Conservation (phyloP, 225 moss, liverwort and hornwort genomes). For the Pleurozium schreberi region DNA sequence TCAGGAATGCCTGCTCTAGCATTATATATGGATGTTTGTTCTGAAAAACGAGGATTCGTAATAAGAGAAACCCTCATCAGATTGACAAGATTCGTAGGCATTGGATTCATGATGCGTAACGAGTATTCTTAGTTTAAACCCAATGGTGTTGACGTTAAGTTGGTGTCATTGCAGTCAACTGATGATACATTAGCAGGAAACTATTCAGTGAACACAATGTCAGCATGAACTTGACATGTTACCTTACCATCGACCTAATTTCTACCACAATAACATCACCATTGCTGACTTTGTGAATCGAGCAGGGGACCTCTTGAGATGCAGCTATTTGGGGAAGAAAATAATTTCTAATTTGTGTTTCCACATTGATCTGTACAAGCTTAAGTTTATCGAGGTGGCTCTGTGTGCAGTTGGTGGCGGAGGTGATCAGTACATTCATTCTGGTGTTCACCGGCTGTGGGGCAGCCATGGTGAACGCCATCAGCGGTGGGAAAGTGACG, state of each 20-base stretch:
- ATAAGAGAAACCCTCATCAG: neutral
- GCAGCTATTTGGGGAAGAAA: neutral
- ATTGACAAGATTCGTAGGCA: neutral
- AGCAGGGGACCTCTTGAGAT: neutral
- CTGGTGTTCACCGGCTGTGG: slow-evolving; percentile 48
- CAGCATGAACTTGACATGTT: neutral
- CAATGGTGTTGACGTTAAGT: too few species aligned
- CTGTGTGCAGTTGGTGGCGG: slow-evolving; percentile 27
- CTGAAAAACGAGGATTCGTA: neutral
- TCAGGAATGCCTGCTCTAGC: neutral
- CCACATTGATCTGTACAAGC: neutral
- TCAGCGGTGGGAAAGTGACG: slow-evolving; percentile 25
- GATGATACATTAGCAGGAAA: neutral
- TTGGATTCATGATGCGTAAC: neutral
- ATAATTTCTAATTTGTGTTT: neutral
- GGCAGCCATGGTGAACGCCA: slow-evolving; percentile 29
- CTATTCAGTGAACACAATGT: neutral
- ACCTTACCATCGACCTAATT: neutral
- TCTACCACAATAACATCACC: neutral
- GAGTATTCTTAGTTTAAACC: neutral
- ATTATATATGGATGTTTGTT: neutral
- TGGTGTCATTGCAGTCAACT: too few species aligned
- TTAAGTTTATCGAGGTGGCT: neutral
- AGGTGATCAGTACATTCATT: slow-evolving; percentile 47
- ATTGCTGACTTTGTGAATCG: neutral